Conservation (phyloP, 805 yeast species). For the Diddensiella transvaalensis region DNA sequence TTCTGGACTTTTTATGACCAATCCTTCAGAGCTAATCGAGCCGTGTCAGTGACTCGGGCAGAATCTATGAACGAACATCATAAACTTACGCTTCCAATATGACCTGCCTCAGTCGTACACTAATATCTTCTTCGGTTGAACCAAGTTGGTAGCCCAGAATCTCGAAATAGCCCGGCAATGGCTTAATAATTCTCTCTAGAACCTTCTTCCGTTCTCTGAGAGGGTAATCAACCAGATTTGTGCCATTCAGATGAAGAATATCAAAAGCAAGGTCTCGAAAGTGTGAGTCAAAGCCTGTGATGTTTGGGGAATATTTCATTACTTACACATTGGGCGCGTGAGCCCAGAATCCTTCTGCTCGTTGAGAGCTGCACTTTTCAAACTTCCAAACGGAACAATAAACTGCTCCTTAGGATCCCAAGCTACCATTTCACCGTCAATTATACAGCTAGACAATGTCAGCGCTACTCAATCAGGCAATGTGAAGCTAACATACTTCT, state of each 20-base stretch:
- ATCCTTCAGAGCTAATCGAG: conserved; percentile 72
- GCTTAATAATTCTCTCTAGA: conserved; percentile 44
- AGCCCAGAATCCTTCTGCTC: conserved; percentile 39
- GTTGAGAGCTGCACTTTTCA: conserved; percentile 65
- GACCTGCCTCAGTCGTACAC: conserved; percentile 51
- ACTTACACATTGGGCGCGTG: conserved; percentile 26
- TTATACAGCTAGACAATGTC: conserved; percentile 36
- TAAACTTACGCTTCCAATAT: conserved; percentile 39
- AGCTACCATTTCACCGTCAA: conserved; percentile 95
- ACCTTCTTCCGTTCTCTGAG: conserved; percentile 54
- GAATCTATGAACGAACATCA: no score
- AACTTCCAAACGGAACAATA: conserved; percentile 75
- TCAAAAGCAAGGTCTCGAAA: conserved; percentile 59
- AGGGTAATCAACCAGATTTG: conserved; percentile 51
- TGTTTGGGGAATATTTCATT: neutral
- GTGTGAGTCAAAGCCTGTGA: conserved; percentile 19
- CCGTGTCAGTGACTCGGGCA: no score
- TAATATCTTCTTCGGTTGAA: conserved; percentile 49
- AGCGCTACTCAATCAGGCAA: no score
- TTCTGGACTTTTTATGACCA: conserved; percentile 64
- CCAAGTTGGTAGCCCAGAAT: conserved; percentile 38
- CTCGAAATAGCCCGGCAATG: conserved; percentile 31
- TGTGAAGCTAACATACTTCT: conserved; percentile 15
- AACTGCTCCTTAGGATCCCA: conserved; percentile 55
- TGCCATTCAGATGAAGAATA: conserved; percentile 64